Base-by-base conservation (phyloP, 1,139 yeast species). In the Pichia sp. region DNA sequence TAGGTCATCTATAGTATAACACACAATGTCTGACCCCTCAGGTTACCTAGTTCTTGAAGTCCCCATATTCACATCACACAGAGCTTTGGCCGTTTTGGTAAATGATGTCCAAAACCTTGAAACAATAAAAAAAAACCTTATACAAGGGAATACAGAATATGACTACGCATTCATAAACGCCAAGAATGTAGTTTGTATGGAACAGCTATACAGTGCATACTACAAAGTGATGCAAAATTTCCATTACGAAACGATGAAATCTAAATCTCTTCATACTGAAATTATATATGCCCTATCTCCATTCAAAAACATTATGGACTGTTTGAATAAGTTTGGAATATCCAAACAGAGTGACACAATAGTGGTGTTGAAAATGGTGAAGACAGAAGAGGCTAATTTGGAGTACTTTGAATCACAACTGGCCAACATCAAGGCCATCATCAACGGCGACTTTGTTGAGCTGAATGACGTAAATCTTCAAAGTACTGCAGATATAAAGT, bases 251-350 rank as follows among this genome's bases (percentile, higher is more conserved):
- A 71, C 64, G 50, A 66, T 75, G 64, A 71, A 82, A 57, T 77
- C 86, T 1, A 76, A 72, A 61, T 73, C 75, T 2, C 54, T 81
- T 6, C 82, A 81, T 57, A 77, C 85, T 1, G 86, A 82, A 60
- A 65, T 78, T 20, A 73, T 82, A 12, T 74, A 79, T 59, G 74
- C 80, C 48, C 66, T 82, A 53, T 76, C 84, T 2, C 81, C 84
- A 1, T 74, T 75, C 31, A 78, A 78, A 53, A 68, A 68, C 51
- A 66, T 68, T n/a, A 60, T 65, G 62, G 71, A 68, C 36, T 65
- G 70, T 45, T 57, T 68, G 45, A 66, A 62, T 42, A 65, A 61
- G 44, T 64, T 67, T 51, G 72, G 72, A n/a, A 58, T 68, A 31
- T 60, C 65, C 1, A 48, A 53, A 27, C 53, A 49, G 1, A 54